phyloP scores from a whole-genome alignment of 106 monocot genomes.

The Xerophyta viscosa region DNA sequence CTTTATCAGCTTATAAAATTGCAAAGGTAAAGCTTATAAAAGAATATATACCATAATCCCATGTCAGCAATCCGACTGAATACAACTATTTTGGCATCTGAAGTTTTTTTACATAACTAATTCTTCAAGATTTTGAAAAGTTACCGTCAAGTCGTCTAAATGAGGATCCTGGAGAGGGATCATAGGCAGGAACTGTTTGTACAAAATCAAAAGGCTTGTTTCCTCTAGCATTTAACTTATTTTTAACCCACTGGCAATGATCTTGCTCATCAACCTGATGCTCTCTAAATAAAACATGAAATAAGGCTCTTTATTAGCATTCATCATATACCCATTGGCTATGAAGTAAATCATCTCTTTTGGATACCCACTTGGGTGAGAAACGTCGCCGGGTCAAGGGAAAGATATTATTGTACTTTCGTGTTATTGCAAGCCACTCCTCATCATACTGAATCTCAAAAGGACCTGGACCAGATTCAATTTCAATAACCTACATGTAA shows the following conservation, averaged over 20 bases:
- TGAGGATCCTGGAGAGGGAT: conserved; percentile 26
- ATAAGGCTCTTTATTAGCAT: background rate
- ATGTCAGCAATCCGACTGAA: background rate
- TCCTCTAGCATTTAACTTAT: conserved; percentile 59
- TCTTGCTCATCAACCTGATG: conserved; percentile 40
- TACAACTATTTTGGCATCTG: too few species aligned
- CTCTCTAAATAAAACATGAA: conserved; percentile 20
- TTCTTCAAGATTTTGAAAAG: too few species aligned
- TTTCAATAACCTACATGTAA: conserved; percentile 62
- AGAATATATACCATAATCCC: too few species aligned
- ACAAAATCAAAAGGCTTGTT: conserved; percentile 72
- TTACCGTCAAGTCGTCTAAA: conserved; percentile 20
- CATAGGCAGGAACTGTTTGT: conserved; percentile 31
- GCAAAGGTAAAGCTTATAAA: too few species aligned
- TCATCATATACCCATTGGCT: too few species aligned
- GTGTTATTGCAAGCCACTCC: conserved; percentile 91
- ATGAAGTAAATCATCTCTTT: background rate
- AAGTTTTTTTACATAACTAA: too few species aligned
- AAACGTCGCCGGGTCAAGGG: conserved; percentile 42
- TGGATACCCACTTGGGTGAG: conserved; percentile 14
- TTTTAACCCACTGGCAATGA: conserved; percentile 42
- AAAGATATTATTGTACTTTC: conserved; percentile 54
- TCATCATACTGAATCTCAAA: conserved; percentile 81
- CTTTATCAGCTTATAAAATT: too few species aligned
- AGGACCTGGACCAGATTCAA: conserved; percentile 73